Percentiles rank a stretch among this genome's conserved stretches.
Evolutionary conservation across 1,284 basidiomycete genomes (phyloP).

Genomic region (Pseudozyma flocculosa): DNA sequence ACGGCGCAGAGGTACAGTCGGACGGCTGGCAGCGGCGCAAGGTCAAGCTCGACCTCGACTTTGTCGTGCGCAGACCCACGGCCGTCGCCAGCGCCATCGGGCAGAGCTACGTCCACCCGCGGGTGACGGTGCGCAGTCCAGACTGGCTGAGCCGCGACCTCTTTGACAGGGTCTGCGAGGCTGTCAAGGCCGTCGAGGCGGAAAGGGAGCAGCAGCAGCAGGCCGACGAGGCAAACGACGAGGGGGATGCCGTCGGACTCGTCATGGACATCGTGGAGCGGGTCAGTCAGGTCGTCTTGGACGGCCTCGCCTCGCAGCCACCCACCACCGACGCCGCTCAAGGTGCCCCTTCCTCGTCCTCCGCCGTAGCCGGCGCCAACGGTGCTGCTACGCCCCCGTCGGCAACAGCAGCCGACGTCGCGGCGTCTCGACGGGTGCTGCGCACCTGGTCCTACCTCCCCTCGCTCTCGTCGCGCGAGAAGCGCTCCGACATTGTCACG

Average conservation of each 20-base stretch:
- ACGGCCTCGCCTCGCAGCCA: conserved; percentile 1
- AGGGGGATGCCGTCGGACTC: conserved; percentile 8
- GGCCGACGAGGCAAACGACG: conserved; percentile 5
- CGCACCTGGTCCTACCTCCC: conserved; percentile 47
- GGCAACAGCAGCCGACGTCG: too few species aligned
- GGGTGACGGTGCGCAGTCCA: too few species aligned
- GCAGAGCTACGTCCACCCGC: too few species aligned
- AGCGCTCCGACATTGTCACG: conserved; percentile 33
- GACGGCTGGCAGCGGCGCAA: background rate
- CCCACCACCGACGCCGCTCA: background rate
- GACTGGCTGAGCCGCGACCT: conserved; percentile 1
- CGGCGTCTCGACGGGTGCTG: conserved; percentile 1
- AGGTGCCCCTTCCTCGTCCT: too few species aligned
- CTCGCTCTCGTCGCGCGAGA: conserved; percentile 29
- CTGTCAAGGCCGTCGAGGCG: background rate
- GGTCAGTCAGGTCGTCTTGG: conserved; percentile 12
- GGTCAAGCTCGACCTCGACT: conserved; percentile 11
- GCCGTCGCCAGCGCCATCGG: too few species aligned
- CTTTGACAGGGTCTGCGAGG: conserved; percentile 13
- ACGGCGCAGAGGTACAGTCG: background rate
- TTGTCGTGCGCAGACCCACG: too few species aligned
- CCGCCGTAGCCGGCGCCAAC: too few species aligned
- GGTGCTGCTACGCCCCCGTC: too few species aligned
- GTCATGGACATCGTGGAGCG: conserved; percentile 10
- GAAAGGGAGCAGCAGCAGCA: background rate